Conservation (phyloP, 2,329 filamentous ascomycete species). For the Alternaria alternata region DNA sequence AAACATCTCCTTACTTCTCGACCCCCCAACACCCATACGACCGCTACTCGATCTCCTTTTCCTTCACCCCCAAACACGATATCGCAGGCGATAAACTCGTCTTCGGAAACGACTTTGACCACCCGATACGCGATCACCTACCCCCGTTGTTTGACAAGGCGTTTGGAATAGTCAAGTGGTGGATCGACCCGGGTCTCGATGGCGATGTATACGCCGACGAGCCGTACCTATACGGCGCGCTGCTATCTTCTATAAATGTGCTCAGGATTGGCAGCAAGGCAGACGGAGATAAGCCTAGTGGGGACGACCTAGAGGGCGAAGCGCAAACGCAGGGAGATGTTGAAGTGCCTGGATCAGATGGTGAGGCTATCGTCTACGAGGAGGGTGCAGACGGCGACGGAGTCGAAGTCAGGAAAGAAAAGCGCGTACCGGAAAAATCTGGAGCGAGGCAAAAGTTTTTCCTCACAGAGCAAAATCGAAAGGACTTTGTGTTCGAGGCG, state of each 20-base stretch:
- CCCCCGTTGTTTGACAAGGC: conserved; percentile 88
- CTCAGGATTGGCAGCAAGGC: conserved; percentile 68
- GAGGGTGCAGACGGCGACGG: conserved; percentile 60
- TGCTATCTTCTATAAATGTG: conserved; percentile 80
- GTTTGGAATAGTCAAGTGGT: conserved; percentile 86
- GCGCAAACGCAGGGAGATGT: conserved; percentile 61
- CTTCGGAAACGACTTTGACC: conserved; percentile 95
- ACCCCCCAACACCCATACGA: conserved; percentile 74
- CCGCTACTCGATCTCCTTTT: conserved; percentile 84
- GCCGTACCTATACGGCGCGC: conserved; percentile 86
- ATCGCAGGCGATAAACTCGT: conserved; percentile 78
- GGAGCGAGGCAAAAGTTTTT: conserved; percentile 67
- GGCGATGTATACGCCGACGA: conserved; percentile 88
- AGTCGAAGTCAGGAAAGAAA: conserved; percentile 49
- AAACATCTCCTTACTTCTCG: conserved; percentile 79
- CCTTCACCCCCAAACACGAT: conserved; percentile 73
- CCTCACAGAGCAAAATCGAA: conserved; percentile 63
- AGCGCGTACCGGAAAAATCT: conserved; percentile 51
- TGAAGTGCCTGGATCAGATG: conserved; percentile 37
- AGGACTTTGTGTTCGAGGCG: conserved; percentile 67
- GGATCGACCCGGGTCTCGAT: conserved; percentile 88
- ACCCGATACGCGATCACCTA: conserved; percentile 83
- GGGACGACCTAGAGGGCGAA: conserved; percentile 50
- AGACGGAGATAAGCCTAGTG: conserved; percentile 35
- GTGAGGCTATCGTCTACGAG: conserved; percentile 60